Conservation (phyloP, 2,329 filamentous ascomycete species). For the Botrytis elliptica region DNA sequence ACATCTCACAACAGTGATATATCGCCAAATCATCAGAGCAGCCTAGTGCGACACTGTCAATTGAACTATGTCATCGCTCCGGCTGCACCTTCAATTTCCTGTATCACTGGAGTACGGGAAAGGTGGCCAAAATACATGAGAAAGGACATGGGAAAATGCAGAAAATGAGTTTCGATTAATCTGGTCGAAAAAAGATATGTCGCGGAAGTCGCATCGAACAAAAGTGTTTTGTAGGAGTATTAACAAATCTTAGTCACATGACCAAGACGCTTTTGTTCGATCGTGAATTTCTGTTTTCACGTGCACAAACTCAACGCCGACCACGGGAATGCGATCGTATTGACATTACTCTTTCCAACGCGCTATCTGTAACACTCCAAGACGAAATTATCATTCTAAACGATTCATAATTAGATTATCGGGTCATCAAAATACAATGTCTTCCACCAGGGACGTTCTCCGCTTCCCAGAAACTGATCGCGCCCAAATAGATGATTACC, state of each 20-base stretch:
- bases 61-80: neutral
- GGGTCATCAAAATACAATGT: neutral
- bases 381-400: neutral
- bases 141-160: neutral
- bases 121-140: neutral
- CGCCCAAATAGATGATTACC: constrained; percentile 2
- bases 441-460: constrained; percentile 7
- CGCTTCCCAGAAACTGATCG: constrained; percentile 9
- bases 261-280: neutral
- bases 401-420: neutral
- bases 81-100: neutral
- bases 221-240: neutral
- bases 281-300: neutral
- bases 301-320: neutral
- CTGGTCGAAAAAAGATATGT: too few relatives aligned
- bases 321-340: neutral
- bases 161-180: neutral
- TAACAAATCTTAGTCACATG: neutral
- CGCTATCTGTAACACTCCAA: neutral
- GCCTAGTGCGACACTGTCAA: neutral
- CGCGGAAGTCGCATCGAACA: too few relatives aligned
- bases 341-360: neutral
- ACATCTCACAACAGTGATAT: neutral
- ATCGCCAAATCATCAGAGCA: neutral
- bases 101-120: neutral